Base-by-base conservation (phyloP, 2,329 filamentous ascomycete genomes). In the Nemania abortiva region DNA sequence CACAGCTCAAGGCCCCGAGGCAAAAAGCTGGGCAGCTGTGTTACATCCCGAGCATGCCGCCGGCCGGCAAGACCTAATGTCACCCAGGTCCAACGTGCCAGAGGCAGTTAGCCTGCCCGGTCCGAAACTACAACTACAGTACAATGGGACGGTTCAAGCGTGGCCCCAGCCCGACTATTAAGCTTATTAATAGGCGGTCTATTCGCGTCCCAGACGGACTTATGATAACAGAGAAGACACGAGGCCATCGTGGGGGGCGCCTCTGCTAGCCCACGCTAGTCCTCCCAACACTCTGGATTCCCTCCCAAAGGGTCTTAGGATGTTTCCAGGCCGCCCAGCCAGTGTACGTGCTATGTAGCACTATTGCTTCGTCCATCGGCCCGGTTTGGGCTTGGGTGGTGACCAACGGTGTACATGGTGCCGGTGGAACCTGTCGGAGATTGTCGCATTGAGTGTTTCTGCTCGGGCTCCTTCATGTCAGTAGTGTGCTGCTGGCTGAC, bases 281-380 rank as follows among this genome's bases (percentile, higher is more conserved):
- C 24, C 31, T 68, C 65, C 65, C 65, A 65, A 49, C 50, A 52
- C 47, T 64, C 61, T 55, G 65, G 65, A 34, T 68, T 56, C 29
- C 9, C 50, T 20, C 65, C 61, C 15, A 65, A 68, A 68, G 7
- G 20, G 60, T 54, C 24, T 24, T 68, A 56, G 60, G 13, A 20
- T 6, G 24, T 20, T n/a, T 54, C 27, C n/a, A 37, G n/a, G 54
- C 57, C n/a, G 31, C 47, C 42, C 55, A 27, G 22, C 18, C 20
- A 15, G 13, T 45, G 37, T n/a, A 2, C 7, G 15, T 34, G 27
- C 34, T 22, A 56, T 22, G 29, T 39, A 56, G n/a, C 31, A 50
- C 24, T 50, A 50, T 50, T 50, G 47, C 47, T 27, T 50, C 47
- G 39, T 27, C 39, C 45, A 50, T 50, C 45, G 31, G 47, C 45